Conservation (phyloP, 495 filamentous ascomycete genomes). For the Penicillium parvum region DNA sequence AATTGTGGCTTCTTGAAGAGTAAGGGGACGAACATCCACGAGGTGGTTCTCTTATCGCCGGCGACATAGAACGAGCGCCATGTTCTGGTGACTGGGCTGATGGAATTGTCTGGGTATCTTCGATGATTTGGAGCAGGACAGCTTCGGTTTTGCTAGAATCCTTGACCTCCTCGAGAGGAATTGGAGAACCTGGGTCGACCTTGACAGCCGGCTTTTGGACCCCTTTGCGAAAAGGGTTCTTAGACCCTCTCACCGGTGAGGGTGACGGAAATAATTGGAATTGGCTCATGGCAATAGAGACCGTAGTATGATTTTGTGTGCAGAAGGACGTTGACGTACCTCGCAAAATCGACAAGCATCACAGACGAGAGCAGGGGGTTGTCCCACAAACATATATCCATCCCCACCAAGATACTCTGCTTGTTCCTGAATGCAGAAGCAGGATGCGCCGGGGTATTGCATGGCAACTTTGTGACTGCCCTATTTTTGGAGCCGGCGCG, state of each 20-base stretch:
- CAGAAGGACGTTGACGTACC: constrained; percentile 4
- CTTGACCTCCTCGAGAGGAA: constrained; percentile 35
- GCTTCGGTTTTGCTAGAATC: constrained; percentile 32
- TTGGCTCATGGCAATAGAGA: constrained; percentile 30
- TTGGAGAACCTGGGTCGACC: constrained; percentile 28
- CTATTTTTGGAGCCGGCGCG: constrained; percentile 25
- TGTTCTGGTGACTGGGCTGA: constrained; percentile 21
- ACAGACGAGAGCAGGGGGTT: constrained; percentile 13
- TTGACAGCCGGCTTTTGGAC: constrained; percentile 24
- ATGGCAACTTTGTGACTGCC: constrained; percentile 18
- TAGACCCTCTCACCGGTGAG: constrained; percentile 34
- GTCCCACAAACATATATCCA: constrained; percentile 24
- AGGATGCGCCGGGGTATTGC: constrained; percentile 5
- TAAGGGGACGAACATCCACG: constrained; percentile 17
- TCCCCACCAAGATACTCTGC: background rate
- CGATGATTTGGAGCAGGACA: constrained; percentile 36
- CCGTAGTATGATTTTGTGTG: background rate
- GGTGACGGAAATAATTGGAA: constrained; percentile 55
- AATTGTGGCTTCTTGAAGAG: too few species aligned
- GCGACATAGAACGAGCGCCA: constrained; percentile 18
- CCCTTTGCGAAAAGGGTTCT: constrained; percentile 35
- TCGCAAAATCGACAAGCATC: background rate
- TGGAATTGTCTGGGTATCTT: constrained; percentile 33
- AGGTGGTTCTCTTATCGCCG: constrained; percentile 10
- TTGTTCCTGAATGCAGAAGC: constrained; percentile 5